These are phyloP conservation scores for Ichthyophthirius multifiliis DNA, from an alignment of 169 alveolate genomes.

Conservation along the genomic window DNA sequence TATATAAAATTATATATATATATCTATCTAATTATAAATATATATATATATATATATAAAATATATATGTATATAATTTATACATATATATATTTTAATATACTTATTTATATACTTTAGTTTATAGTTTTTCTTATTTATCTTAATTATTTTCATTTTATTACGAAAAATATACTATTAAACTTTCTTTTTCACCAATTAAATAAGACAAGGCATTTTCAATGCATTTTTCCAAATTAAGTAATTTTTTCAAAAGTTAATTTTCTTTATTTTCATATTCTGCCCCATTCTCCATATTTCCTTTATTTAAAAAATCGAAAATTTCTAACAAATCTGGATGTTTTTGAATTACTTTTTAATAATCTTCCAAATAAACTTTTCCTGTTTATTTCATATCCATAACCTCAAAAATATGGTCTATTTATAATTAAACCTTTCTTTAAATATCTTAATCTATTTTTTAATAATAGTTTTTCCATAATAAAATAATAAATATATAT, in stretches of 20 bases:
- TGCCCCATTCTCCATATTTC: constrained; percentile 12
- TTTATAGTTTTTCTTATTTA: too few relatives aligned
- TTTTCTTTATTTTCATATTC: background rate
- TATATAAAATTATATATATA: too few relatives aligned
- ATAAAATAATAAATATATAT: too few relatives aligned
- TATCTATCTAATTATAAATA: too few relatives aligned
- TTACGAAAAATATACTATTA: too few relatives aligned
- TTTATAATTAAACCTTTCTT: constrained; percentile 17
- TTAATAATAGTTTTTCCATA: too few relatives aligned
- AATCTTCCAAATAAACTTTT: constrained; percentile 12
- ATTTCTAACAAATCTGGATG: constrained; percentile 31
- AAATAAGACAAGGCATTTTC: background rate
- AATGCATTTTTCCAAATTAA: background rate
- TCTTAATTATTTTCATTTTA: too few relatives aligned
- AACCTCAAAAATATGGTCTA: constrained; percentile 17
- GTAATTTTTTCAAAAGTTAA: background rate
- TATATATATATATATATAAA: too few relatives aligned
- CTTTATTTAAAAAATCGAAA: constrained; percentile 34
- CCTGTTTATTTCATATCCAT: constrained; percentile 33
- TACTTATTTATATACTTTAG: too few relatives aligned
- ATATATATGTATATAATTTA: too few relatives aligned
- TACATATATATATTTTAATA: too few relatives aligned
- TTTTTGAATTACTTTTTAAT: background rate
- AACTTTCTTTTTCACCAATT: background rate
- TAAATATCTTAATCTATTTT: constrained; percentile 11